Base-by-base conservation (phyloP, 495 filamentous ascomycete species). In the Penicillium waksmanii region DNA sequence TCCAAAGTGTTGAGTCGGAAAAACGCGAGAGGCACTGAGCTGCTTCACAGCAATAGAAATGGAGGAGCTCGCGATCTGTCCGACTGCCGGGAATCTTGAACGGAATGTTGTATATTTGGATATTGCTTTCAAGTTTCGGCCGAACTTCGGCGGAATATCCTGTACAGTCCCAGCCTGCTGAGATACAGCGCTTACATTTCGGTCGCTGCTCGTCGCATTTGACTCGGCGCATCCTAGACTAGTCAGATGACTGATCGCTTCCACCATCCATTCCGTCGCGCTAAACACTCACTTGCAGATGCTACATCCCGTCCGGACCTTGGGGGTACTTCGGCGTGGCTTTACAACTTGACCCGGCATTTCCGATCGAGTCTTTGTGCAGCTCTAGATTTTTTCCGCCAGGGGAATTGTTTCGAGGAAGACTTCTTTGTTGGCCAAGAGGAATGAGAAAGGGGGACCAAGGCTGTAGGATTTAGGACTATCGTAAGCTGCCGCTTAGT, bases 171-270 rank as follows among this genome's bases (percentile, higher is more conserved):
- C 76, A 62, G 11, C 72, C 72, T 0, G 75, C 68, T 10, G 58
- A 67, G 2, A 63, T n/a, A 57, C 77, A 82, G 49, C 69, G 68
- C 3, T 50, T 55, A 49, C 79, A 82, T 15, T 43, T 46, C 0
- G 79, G 77, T 54, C 67, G 71, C 17, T 62, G 51, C 55, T 82
- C 77, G 47, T 79, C 77, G 64, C 79, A 82, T 64, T 82, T 79
- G 15, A 80, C 56, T 4, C 72, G 68, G 17, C 77, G 69, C 11
- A 68, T 66, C 53, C 76, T 79, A 44, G 3, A 44, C 8, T 18
- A 13, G 8, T 44, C 17, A 44, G 17, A n/a, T 44, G 2, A 19
- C 8, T 19, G 9, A 19, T 44, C 55, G 6, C 23, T 25, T 5
- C 27, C 3, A 31, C 27, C 42, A 44, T 27, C 23, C 19, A 54